Conservation (phyloP, 140 eudicot species). For the Stevia rebaudiana region DNA sequence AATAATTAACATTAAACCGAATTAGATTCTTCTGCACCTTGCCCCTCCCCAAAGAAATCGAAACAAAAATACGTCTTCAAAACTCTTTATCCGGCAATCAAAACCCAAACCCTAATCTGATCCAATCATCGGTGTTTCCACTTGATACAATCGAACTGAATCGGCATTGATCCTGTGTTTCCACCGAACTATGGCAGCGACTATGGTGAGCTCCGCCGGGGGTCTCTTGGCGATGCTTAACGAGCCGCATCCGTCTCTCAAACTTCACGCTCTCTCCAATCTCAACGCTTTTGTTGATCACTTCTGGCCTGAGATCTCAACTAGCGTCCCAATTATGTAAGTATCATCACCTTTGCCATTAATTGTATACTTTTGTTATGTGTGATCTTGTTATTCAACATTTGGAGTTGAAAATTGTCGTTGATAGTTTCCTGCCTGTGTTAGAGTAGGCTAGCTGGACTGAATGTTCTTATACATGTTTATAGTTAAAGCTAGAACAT, state of each 20-base stretch:
- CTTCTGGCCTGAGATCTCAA: slow-evolving; percentile 98
- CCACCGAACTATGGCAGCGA: slow-evolving; percentile 43
- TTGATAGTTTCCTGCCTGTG: neutral
- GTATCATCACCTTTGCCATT: neutral
- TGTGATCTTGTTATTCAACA: neutral
- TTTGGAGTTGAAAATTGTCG: neutral
- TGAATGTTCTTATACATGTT: neutral
- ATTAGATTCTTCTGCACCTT: slow-evolving; percentile 1
- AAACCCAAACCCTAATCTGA: slow-evolving; percentile 20
- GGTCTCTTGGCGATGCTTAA: slow-evolving; percentile 87
- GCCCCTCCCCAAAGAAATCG: slow-evolving; percentile 40
- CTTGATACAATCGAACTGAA: slow-evolving; percentile 4
- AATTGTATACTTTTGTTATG: neutral
- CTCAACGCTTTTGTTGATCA: slow-evolving; percentile 64
- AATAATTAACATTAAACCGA: neutral
- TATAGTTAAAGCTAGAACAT: neutral
- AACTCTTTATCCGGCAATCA: neutral
- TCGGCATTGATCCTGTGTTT: slow-evolving; percentile 7
- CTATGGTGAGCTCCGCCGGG: slow-evolving; percentile 86
- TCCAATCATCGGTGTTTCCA: slow-evolving; percentile 7
- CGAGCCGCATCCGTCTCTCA: slow-evolving; percentile 62
- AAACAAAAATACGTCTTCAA: slow-evolving; percentile 8
- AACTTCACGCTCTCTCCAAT: slow-evolving; percentile 70
- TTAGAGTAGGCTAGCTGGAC: no score
- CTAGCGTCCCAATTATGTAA: slow-evolving; percentile 68